These are phyloP conservation scores for Moesziomyces aphidis DNA, from an alignment of 1,284 basidiomycete species.

Conservation along the genomic window DNA sequence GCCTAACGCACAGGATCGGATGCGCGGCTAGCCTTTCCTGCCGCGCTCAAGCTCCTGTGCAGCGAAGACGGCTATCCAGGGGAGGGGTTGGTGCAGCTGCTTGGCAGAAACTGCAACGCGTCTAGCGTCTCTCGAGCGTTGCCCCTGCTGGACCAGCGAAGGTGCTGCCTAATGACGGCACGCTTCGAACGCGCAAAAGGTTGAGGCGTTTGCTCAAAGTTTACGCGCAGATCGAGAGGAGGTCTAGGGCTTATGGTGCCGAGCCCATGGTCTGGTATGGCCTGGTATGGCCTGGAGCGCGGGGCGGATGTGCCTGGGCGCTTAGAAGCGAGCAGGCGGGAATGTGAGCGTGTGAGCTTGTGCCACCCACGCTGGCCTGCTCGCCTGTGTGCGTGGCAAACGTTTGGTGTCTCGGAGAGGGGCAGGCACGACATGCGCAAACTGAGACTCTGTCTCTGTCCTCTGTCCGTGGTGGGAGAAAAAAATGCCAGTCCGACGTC, in stretches of 20 bases:
- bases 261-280: not conserved
- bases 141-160: not conserved
- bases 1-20: not conserved
- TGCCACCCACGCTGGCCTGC: not conserved
- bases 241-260: not conserved
- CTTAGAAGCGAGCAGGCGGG: not conserved
- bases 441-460: conserved; percentile 4
- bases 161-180: not conserved
- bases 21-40: not conserved
- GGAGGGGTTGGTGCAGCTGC: not conserved
- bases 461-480: conserved; percentile 14
- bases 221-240: not conserved
- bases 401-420: not conserved
- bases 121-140: not conserved
- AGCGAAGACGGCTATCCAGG: not conserved
- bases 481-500: conserved; percentile 5
- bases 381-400: not conserved
- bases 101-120: not conserved
- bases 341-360: not conserved
- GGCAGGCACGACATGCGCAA: not conserved
- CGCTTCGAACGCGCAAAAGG: not conserved
- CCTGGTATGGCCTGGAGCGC: no score
- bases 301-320: no score
- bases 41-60: not conserved
- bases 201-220: not conserved